Evolutionary conservation across 78 protist genomes (phyloP).

Genomic region (Dictyostelium firmibasis): DNA sequence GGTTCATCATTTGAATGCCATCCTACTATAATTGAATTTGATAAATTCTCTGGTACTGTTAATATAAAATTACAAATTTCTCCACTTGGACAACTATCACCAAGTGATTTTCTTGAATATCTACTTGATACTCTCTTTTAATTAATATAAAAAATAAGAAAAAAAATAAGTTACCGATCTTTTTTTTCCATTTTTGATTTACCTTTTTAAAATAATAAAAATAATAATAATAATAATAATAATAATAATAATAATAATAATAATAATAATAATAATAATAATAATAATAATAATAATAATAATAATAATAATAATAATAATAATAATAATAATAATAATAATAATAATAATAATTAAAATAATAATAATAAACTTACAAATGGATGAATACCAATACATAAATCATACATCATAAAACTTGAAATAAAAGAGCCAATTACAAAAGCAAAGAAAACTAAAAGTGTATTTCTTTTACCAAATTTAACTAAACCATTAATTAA

Average conservation of each 20-base stretch:
- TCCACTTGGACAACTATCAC: constrained; percentile 38
- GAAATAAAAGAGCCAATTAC: constrained; percentile 5
- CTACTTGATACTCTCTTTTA: constrained; percentile 39
- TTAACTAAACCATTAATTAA: background rate
- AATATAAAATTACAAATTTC: constrained; percentile 57
- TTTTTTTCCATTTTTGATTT: too few relatives aligned
- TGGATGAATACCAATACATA: constrained; percentile 61
- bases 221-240: too few relatives aligned
- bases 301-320: background rate
- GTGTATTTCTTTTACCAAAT: background rate
- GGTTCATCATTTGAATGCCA: constrained; percentile 46
- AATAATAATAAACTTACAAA: constrained; percentile 24
- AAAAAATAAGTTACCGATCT: too few relatives aligned
- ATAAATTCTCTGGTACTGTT: constrained; percentile 65
- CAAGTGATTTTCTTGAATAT: constrained; percentile 32
- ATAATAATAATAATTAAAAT: background rate
- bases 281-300: background rate
- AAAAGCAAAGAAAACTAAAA: background rate
- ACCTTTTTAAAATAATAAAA: too few relatives aligned
- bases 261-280: background rate
- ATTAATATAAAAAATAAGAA: background rate
- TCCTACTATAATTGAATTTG: constrained; percentile 12
- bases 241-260: background rate
- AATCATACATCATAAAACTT: background rate
- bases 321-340: background rate